Percentiles rank a stretch among this genome's conserved stretches.
Conservation (phyloP, 2,329 filamentous ascomycete genomes). For the Penicillium hordei region DNA sequence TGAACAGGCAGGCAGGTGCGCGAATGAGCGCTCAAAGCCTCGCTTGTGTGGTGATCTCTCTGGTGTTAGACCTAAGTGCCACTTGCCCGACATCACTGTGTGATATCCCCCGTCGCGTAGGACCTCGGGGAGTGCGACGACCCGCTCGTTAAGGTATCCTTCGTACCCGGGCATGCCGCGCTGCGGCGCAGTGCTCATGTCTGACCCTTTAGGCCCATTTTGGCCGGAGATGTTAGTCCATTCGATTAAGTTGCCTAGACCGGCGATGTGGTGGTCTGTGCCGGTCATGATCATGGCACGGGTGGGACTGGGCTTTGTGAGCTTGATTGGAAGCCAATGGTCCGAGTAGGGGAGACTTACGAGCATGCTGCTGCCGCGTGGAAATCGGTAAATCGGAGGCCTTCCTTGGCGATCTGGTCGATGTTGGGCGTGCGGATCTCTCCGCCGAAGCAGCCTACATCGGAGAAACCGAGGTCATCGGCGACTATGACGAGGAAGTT, state of each 20-base stretch:
- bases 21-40: constrained; percentile 61
- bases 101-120: constrained; percentile 60
- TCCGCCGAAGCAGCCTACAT: constrained; percentile 59
- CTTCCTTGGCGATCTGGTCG: constrained; percentile 53
- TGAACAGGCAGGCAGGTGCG: constrained; percentile 60
- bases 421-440: constrained; percentile 63
- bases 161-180: constrained; percentile 62
- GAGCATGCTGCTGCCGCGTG: constrained; percentile 66
- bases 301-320: constrained; percentile 46
- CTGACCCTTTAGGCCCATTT: constrained; percentile 53
- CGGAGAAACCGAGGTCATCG: constrained; percentile 62
- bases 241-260: constrained; percentile 60
- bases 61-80: constrained; percentile 61
- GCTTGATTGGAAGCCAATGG: not conserved
- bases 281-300: constrained; percentile 67
- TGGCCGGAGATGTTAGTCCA: constrained; percentile 57
- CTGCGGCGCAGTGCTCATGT: constrained; percentile 55
- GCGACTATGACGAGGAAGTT: constrained; percentile 62
- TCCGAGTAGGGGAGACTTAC: constrained; percentile 16
- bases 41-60: constrained; percentile 57
- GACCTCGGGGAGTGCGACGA: constrained; percentile 60
- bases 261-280: constrained; percentile 57
- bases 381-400: constrained; percentile 63
- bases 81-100: constrained; percentile 63
- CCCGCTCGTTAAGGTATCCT: constrained; percentile 61